Percentiles rank a stretch among this genome's conserved stretches.
Conservation (phyloP, 2,329 filamentous ascomycete species). For the Colletotrichum orchidophilum region DNA sequence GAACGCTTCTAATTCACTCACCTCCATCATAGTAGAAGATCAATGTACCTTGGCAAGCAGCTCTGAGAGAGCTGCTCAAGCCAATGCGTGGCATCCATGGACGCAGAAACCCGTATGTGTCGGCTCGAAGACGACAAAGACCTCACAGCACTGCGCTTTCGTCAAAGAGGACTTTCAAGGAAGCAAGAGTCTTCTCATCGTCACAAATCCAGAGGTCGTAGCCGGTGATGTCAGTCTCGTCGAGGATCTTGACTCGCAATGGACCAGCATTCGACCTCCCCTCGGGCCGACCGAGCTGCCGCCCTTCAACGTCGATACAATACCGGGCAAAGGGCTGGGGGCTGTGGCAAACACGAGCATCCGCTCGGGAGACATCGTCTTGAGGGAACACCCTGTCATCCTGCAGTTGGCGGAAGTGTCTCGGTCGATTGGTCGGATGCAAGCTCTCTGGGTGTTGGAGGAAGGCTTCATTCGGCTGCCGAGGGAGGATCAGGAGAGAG, state of each 20-base stretch:
- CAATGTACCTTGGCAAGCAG: not conserved
- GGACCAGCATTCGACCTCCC: not conserved
- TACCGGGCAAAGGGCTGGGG: slow-evolving; percentile 43
- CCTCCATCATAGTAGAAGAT: not conserved
- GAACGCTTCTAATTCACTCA: not conserved
- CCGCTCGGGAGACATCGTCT: slow-evolving; percentile 41
- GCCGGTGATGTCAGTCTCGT: slow-evolving; percentile 13
- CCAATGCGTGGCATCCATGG: not conserved
- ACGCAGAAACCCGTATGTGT: slow-evolving; percentile 31
- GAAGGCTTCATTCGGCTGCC: slow-evolving; percentile 41
- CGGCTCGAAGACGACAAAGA: not conserved
- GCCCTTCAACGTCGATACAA: slow-evolving; percentile 40
- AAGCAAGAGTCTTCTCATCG: slow-evolving; percentile 12
- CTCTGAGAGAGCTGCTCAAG: not conserved
- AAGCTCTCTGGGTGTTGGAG: slow-evolving; percentile 40
- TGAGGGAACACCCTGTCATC: slow-evolving; percentile 42
- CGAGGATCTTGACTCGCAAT: slow-evolving; percentile 14
- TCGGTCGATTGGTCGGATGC: slow-evolving; percentile 34
- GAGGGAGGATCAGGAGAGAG: slow-evolving; percentile 31
- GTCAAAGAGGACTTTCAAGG: slow-evolving; percentile 30
- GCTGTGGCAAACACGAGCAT: slow-evolving; percentile 44
- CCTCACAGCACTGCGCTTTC: slow-evolving; percentile 25
- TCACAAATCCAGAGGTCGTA: slow-evolving; percentile 28
- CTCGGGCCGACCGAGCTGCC: not conserved
- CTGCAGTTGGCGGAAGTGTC: slow-evolving; percentile 38